These are phyloP conservation scores for Wickerhamiella pararugosa DNA, from an alignment of 1,139 yeast genomes.

Conservation along the genomic window DNA sequence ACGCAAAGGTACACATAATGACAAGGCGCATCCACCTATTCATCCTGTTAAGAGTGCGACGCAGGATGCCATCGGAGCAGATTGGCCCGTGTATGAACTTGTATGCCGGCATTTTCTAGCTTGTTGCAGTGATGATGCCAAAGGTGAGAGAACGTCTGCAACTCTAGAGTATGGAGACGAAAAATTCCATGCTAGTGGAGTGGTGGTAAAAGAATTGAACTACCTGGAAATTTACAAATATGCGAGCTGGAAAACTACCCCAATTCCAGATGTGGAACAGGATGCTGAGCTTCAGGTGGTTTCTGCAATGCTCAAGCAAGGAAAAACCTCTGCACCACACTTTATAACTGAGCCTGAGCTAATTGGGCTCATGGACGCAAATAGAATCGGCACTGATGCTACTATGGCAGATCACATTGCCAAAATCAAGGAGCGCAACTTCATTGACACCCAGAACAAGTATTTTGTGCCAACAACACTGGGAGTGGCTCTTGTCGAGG, in stretches of 20 bases:
- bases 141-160: slow-evolving; percentile 53
- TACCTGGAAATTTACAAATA: slow-evolving; percentile 71
- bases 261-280: slow-evolving; percentile 47
- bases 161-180: slow-evolving; percentile 69
- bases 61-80: slow-evolving; percentile 24
- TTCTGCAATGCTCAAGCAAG: slow-evolving; percentile 48
- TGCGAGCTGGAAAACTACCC: slow-evolving; percentile 57
- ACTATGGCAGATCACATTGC: slow-evolving; percentile 97
- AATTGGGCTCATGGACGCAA: slow-evolving; percentile 86
- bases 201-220: slow-evolving; percentile 56
- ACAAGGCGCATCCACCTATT: slow-evolving; percentile 96
- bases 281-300: slow-evolving; percentile 43
- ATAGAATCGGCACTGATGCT: slow-evolving; percentile 98
- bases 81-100: slow-evolving; percentile 65
- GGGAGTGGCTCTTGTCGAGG: slow-evolving; percentile 81
- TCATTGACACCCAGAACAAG: slow-evolving; percentile 34
- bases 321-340: slow-evolving; percentile 66
- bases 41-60: slow-evolving; percentile 50
- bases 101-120: slow-evolving; percentile 80
- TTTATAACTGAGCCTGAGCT: slow-evolving; percentile 86
- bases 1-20: slow-evolving; percentile 69
- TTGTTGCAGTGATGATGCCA: slow-evolving; percentile 83
- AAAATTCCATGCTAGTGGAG: slow-evolving; percentile 51
- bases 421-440: slow-evolving; percentile 53
- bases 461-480: slow-evolving; percentile 59